Evolutionary conservation across 2,329 filamentous ascomycete genomes (phyloP), one percentile per base, ranked within the genome.

Genomic region (Hypoxylon sp.): DNA sequence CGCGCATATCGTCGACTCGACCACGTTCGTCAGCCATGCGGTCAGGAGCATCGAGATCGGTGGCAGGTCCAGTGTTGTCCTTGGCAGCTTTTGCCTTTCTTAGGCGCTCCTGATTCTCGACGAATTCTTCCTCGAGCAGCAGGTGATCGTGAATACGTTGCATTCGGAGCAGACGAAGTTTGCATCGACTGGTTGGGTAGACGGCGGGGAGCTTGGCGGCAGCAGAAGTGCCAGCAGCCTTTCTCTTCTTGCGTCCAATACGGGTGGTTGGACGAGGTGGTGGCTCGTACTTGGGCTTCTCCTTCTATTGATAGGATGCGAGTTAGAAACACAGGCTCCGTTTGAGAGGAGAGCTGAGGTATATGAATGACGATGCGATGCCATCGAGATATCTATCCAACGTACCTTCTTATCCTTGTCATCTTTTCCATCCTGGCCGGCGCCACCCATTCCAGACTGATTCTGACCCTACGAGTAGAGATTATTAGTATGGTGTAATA

Each of bases 201-300:
- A 99, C 90, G 74, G 93, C 90, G 30, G 96, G 96, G 25, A 99
- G 91, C 84, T 99, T 99, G 64, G 95, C 93, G 17, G 96, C 93
- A 56, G 96, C 94, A 81, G 95, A 98, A 70, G 93, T 94, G 58
- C 96, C 96, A 66, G 92, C 94, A 53, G 90, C 89, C 90, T 93
- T 98, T 88, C 94, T 95, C 92, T 99, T 99, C 91, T 97, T 98
- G 78, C 95, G 93, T 68, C 96, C 96, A 80, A 99, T 91, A 80
- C 96, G 93, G 73, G 96, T 98, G 69, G 96, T 99, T 70, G 96
- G 96, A 78, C 95, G 91, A 81, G 96, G 96, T 74, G 96, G 96
- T 72, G 96, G 96, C 83, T 99, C 96, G 86, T 99, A 99, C 92
- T 97, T 98, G 79, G 96, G 96, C 91, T 99, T 99, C 71, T 99